Evolutionary conservation across 805 yeast genomes (phyloP).

Genomic region (Kazachstania kunashirensis): DNA sequence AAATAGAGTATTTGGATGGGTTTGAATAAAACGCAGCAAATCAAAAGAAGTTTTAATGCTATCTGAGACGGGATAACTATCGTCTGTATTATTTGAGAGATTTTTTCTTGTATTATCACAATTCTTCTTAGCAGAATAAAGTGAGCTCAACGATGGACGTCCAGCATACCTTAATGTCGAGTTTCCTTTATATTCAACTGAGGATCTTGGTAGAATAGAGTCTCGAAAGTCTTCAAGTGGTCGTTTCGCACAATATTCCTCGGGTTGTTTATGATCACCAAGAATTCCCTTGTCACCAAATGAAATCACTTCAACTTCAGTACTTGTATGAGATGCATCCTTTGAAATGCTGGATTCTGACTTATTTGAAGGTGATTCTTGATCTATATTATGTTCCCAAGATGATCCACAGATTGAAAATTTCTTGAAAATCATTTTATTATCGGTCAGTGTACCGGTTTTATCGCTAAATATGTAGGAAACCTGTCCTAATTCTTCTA

Average conservation of each 20-base stretch:
- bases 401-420: constrained; percentile 80
- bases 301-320: constrained; percentile 19
- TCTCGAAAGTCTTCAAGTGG: neutral
- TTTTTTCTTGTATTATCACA: neutral
- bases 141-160: constrained; percentile 49
- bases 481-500: constrained; percentile 96
- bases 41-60: constrained; percentile 49
- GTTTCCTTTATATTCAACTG: constrained; percentile 35
- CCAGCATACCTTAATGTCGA: constrained; percentile 37
- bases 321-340: neutral
- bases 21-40: constrained; percentile 59
- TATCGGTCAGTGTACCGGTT: constrained; percentile 95
- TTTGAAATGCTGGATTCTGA: neutral
- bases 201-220: constrained; percentile 16
- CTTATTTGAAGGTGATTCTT: constrained; percentile 14
- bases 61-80: constrained; percentile 10
- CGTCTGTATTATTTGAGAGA: neutral
- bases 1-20: constrained; percentile 59
- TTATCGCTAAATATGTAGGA: constrained; percentile 91
- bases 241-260: neutral
- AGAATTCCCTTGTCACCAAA: constrained; percentile 11
- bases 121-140: constrained; percentile 9
- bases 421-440: constrained; percentile 84
- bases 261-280: constrained; percentile 12
- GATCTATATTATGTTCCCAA: constrained; percentile 73